Conservation (phyloP, 148 eudicot genomes). For the Dianthus caryophyllus region DNA sequence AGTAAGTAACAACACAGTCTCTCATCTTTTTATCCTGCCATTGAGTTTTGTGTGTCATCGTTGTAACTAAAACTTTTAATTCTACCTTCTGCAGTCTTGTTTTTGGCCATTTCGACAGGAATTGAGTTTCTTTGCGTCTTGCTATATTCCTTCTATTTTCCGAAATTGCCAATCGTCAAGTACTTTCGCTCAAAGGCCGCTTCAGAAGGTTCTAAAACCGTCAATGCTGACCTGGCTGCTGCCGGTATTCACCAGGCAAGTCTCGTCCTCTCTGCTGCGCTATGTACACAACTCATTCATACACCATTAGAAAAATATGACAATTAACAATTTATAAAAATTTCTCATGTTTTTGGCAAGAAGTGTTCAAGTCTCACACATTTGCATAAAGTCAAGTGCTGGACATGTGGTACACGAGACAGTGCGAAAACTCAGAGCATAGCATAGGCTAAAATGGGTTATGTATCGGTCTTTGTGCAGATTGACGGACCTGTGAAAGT, state of each 20-base stretch:
- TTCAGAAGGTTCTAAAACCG: conserved; percentile 41
- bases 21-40: not conserved
- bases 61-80: not conserved
- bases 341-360: no score
- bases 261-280: not conserved
- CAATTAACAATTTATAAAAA: no score
- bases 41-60: not conserved
- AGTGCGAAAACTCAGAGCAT: no score
- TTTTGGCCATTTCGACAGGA: conserved; percentile 32
- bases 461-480: conserved; percentile 29
- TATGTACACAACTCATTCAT: not conserved
- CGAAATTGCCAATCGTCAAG: conserved; percentile 42
- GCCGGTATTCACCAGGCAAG: conserved; percentile 28
- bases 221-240: conserved; percentile 44
- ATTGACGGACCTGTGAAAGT: conserved; percentile 23
- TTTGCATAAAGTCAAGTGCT: no score
- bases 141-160: conserved; percentile 35
- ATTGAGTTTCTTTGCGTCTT: conserved; percentile 34
- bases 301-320: no score
- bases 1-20: conserved; percentile 24
- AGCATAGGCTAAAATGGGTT: no score
- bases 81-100: conserved; percentile 31
- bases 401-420: no score
- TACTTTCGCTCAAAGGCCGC: conserved; percentile 40
- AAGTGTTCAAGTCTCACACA: no score